These are phyloP conservation scores for Cucurbita moschata DNA, from an alignment of 306 rosid genomes.

Conservation along the genomic window DNA sequence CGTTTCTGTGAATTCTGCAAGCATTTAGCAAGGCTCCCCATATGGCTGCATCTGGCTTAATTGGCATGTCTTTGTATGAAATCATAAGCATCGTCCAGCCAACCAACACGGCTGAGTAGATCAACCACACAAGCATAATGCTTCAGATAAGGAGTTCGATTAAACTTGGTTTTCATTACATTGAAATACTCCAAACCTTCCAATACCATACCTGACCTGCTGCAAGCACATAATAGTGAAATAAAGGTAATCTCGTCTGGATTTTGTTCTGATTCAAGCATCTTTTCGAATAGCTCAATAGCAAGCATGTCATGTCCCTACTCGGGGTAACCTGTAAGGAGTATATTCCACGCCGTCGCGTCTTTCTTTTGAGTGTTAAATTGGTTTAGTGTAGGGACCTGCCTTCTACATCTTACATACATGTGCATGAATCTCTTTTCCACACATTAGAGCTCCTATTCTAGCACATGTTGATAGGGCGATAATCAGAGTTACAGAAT, in stretches of 20 bases:
- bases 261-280: slow-evolving; percentile 37
- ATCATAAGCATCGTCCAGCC: slow-evolving; percentile 44
- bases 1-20: slow-evolving; percentile 51
- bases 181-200: slow-evolving; percentile 64
- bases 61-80: slow-evolving; percentile 59
- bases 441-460: slow-evolving; percentile 66
- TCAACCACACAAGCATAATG: slow-evolving; percentile 77
- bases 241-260: slow-evolving; percentile 69
- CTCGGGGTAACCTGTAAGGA: slow-evolving; percentile 68
- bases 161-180: slow-evolving; percentile 34
- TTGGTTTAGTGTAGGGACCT: slow-evolving; percentile 58
- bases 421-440: slow-evolving; percentile 88
- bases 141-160: slow-evolving; percentile 55
- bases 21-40: slow-evolving; percentile 92
- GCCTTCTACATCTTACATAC: slow-evolving; percentile 88
- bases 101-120: slow-evolving; percentile 71
- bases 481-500: slow-evolving; percentile 50
- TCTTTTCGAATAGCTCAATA: slow-evolving; percentile 34
- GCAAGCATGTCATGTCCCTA: slow-evolving; percentile 50
- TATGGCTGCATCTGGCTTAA: slow-evolving; percentile 63
- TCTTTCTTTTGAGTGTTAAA: slow-evolving; percentile 42
- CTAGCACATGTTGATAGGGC: slow-evolving; percentile 62
- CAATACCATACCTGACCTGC: slow-evolving; percentile 68
- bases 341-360: slow-evolving; percentile 65
- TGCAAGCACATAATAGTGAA: slow-evolving; percentile 63